Evolutionary conservation across 208 protist genomes (phyloP).

Genomic region (Trypanosoma brucei): DNA sequence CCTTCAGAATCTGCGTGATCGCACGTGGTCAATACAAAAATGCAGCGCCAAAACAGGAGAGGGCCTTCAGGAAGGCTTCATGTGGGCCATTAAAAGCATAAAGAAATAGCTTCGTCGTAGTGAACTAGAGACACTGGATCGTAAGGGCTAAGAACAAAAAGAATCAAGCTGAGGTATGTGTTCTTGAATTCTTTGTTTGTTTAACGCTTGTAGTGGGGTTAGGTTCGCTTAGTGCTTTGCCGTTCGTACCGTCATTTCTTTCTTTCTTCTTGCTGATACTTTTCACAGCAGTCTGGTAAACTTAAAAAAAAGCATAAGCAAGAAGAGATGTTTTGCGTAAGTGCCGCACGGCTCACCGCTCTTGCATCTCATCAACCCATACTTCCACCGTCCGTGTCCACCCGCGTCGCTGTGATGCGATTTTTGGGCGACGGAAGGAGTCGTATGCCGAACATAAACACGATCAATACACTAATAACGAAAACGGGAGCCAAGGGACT

Average conservation of each 20-base stretch:
- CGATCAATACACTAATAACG: constrained; percentile 58
- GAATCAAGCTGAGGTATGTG: too few relatives aligned
- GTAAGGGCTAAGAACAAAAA: too few relatives aligned
- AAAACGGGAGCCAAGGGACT: constrained; percentile 75
- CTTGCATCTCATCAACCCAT: constrained; percentile 68
- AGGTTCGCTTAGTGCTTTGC: background rate
- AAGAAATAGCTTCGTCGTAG: constrained; percentile 47
- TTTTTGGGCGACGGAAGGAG: constrained; percentile 44
- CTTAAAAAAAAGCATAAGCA: constrained; percentile 3
- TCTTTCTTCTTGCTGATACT: too few relatives aligned
- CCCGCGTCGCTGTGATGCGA: constrained; percentile 46
- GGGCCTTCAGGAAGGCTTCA: constrained; percentile 82
- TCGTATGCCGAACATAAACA: constrained; percentile 39
- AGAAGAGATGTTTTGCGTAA: constrained; percentile 45
- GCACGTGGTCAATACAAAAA: constrained; percentile 89
- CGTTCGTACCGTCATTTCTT: too few relatives aligned
- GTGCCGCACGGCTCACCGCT: constrained; percentile 36
- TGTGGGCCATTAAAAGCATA: constrained; percentile 86
- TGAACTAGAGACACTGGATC: background rate
- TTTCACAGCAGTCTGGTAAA: too few relatives aligned
- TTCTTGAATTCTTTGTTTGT: too few relatives aligned
- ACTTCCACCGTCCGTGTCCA: constrained; percentile 51
- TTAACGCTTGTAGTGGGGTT: constrained; percentile 7
- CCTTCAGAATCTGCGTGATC: constrained; percentile 82
- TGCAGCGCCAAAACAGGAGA: constrained; percentile 90